A percentile compares a stretch with the other conserved stretches of the same genome.
phyloP scores from a whole-genome alignment of 192 early-diverging fungal genomes.

The Coemansia sp. region DNA sequence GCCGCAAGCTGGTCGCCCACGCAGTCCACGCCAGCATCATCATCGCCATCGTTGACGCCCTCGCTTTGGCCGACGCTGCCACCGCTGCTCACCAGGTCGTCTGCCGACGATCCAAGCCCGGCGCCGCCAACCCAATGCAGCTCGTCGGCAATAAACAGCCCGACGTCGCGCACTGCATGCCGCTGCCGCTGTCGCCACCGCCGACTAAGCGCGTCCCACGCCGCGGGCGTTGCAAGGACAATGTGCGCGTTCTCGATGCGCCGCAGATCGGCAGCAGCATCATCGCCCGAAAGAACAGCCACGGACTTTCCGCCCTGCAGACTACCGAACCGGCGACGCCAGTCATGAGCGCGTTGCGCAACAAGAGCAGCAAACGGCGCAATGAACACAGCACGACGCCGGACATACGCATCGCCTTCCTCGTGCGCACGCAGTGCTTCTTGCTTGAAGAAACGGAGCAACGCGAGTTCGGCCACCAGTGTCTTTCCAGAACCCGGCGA shows the following conservation, averaged over 20 bases:
- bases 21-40: conserved; percentile 77
- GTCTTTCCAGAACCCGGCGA: conserved; percentile 96
- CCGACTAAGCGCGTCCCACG: conserved; percentile 95
- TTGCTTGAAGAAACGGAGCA: conserved; percentile 79
- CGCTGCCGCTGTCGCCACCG: conserved; percentile 95
- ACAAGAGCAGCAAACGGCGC: conserved; percentile 88
- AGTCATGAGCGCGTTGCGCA: conserved; percentile 72
- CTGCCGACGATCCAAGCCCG: conserved; percentile 60
- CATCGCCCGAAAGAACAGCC: conserved; percentile 88
- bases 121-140: conserved; percentile 92
- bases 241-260: conserved; percentile 90
- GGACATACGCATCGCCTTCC: conserved; percentile 33
- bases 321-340: conserved; percentile 76
- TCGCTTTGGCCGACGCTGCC: conserved; percentile 81
- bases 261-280: conserved; percentile 79
- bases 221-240: conserved; percentile 81
- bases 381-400: conserved; percentile 81
- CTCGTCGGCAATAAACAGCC: conserved; percentile 91
- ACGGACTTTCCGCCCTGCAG: conserved; percentile 88
- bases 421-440: conserved; percentile 28
- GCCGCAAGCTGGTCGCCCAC: conserved; percentile 65
- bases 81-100: conserved; percentile 79
- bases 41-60: too few species aligned
- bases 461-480: conserved; percentile 91
- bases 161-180: conserved; percentile 86